These are phyloP conservation scores for Blastomyces percursus DNA, from an alignment of 2,329 filamentous ascomycete species.

Conservation along the genomic window DNA sequence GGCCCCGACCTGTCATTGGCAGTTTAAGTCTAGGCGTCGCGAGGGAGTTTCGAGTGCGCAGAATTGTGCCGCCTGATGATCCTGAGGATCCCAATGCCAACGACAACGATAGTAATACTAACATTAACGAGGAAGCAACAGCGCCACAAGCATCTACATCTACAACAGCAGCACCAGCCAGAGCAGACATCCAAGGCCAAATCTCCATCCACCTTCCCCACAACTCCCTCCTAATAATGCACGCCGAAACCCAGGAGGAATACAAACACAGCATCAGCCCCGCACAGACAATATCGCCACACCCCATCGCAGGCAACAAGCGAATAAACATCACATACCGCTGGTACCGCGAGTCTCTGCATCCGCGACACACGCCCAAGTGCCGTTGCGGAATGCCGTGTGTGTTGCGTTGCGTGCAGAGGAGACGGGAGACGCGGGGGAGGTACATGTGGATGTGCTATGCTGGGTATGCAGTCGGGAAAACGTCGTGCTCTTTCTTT, in stretches of 20 bases:
- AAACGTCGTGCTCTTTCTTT: constrained; percentile 61
- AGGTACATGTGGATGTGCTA: constrained; percentile 94
- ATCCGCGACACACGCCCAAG: constrained; percentile 64
- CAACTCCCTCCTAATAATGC: constrained; percentile 90
- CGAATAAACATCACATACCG: constrained; percentile 93
- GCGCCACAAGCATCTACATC: neutral
- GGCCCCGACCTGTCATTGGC: constrained; percentile 77
- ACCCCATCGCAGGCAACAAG: constrained; percentile 67
- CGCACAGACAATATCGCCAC: constrained; percentile 65
- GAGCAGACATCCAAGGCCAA: constrained; percentile 62
- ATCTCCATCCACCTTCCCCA: constrained; percentile 90
- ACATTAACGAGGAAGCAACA: neutral
- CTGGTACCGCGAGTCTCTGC: constrained; percentile 65
- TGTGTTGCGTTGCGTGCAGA: constrained; percentile 66
- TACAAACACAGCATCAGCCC: constrained; percentile 87
- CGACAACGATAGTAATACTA: neutral
- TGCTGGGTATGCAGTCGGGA: constrained; percentile 40
- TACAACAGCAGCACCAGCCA: constrained; percentile 12
- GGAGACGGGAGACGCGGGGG: constrained; percentile 63
- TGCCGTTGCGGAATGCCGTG: constrained; percentile 63
- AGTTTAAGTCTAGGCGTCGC: constrained; percentile 83
- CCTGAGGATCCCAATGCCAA: constrained; percentile 30
- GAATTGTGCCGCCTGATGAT: constrained; percentile 52
- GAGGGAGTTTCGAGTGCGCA: constrained; percentile 82
- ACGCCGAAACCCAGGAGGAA: constrained; percentile 93